Evolutionary conservation across 2,329 filamentous ascomycete species (phyloP), one percentile per base, ranked within the genome.

Genomic region (Lecanicillium sp.): DNA sequence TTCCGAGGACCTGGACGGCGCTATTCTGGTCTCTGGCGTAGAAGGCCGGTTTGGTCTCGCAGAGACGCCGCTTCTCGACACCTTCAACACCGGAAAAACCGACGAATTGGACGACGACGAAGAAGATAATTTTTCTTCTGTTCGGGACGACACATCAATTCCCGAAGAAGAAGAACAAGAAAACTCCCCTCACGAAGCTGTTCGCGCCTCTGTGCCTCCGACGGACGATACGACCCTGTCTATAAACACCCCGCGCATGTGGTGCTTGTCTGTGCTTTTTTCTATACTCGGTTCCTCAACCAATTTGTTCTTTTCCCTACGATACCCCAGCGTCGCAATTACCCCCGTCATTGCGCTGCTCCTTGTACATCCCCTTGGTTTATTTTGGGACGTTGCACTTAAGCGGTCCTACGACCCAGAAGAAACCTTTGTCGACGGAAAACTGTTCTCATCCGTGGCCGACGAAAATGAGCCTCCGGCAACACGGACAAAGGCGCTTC

Each of bases 251-350:
- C 87, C 87, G 30, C 86, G 88, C 46, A 93, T 93, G 87, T 93
- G 87, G 88, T 74, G 74, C 26, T 66, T 93, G 15, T 89, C 87
- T n/a, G 75, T 87, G 29, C 61, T 93, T 9, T 93, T 93, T 64
- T 84, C 87, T 8, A 74, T 93, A 30, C 77, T 90, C 32, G 88
- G 88, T 52, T 91, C 87, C 39, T 86, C 86, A 2, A 89, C 86
- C 29, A 93, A 93, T 64, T 70, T 94, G 33, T 93, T 94, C 70
- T 95, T 94, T 71, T 90, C 87, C 29, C 72, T 94, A 62, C 79
- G 89, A 77, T 94, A 93, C 73, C 89, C 89, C 23, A 93, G 88
- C 64, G 87, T 94, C 63, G 86, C 86, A 52, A 91, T 94, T 60
- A 91, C 87, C 19, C 88, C 88, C 32, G 86, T 95, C 55, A 94